Conservation (phyloP, 2,329 filamentous ascomycete species). For the Talaromyces marneffei region DNA sequence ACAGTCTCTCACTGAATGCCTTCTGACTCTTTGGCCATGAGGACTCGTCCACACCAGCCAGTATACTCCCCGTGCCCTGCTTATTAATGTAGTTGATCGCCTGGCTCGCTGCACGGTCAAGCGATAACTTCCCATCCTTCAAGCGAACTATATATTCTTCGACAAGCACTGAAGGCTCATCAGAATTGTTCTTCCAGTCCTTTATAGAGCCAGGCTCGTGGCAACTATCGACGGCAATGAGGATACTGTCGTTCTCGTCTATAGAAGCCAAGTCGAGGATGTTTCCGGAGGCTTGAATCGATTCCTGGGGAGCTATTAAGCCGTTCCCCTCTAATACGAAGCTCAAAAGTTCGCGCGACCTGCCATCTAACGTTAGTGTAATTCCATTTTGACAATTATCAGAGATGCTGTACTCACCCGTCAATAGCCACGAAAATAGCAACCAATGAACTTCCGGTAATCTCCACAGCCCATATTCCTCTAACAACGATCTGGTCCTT, state of each 20-base stretch:
- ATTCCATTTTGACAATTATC: neutral
- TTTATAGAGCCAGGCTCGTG: constrained; percentile 48
- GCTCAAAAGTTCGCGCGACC: constrained; percentile 62
- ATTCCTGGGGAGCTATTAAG: constrained; percentile 46
- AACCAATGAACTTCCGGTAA: constrained; percentile 19
- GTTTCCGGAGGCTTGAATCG: constrained; percentile 58
- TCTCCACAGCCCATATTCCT: constrained; percentile 44
- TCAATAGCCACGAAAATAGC: constrained; percentile 51
- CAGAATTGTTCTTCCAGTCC: constrained; percentile 25
- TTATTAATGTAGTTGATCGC: constrained; percentile 26
- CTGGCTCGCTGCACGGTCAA: constrained; percentile 21
- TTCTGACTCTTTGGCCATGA: constrained; percentile 31
- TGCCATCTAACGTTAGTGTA: constrained; percentile 42
- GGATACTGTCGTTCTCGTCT: constrained; percentile 26
- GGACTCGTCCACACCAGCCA: constrained; percentile 24
- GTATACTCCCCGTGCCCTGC: constrained; percentile 25
- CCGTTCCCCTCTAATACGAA: constrained; percentile 53
- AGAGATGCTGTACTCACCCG: constrained; percentile 44
- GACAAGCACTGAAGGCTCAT: constrained; percentile 22
- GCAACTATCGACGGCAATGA: constrained; percentile 52
- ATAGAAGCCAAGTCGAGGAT: constrained; percentile 52
- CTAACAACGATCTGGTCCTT: constrained; percentile 39
- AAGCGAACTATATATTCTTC: constrained; percentile 26
- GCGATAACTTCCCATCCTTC: constrained; percentile 22
- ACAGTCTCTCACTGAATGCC: constrained; percentile 40